phyloP scores from a whole-genome alignment of 2,329 filamentous ascomycete genomes.

The Diaporthe aspalathi region DNA sequence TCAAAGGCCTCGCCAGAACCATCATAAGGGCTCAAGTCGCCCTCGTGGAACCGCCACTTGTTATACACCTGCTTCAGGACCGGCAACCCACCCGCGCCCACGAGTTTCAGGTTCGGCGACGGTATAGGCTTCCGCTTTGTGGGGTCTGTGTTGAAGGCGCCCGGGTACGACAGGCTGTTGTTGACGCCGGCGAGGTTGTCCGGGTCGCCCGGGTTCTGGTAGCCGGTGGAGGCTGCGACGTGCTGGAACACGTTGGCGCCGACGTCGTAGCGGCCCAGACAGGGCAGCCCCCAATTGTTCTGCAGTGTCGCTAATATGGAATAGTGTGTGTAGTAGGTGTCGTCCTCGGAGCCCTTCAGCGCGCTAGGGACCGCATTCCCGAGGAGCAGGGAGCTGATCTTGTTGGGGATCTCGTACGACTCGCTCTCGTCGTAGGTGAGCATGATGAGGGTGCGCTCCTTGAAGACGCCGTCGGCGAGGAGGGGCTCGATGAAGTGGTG shows the following conservation, averaged over 20 bases:
- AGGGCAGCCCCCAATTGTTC: slow-evolving; percentile 56
- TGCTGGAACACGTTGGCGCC: slow-evolving; percentile 47
- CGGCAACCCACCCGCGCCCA: slow-evolving; percentile 56
- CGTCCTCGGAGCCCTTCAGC: slow-evolving; percentile 62
- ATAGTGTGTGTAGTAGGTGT: slow-evolving; percentile 61
- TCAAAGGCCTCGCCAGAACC: slow-evolving; percentile 57
- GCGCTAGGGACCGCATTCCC: slow-evolving; percentile 62
- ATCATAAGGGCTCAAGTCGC: slow-evolving; percentile 56
- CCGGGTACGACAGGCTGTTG: slow-evolving; percentile 57
- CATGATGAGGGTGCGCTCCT: slow-evolving; percentile 64
- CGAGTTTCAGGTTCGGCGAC: slow-evolving; percentile 55
- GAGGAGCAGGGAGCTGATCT: slow-evolving; percentile 64
- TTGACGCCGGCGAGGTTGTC: slow-evolving; percentile 49
- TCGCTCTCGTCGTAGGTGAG: slow-evolving; percentile 70
- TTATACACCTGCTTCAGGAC: slow-evolving; percentile 50
- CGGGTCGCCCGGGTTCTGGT: slow-evolving; percentile 49
- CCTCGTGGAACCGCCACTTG: slow-evolving; percentile 47
- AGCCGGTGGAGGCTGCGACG: slow-evolving; percentile 42
- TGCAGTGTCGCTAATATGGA: slow-evolving; percentile 55
- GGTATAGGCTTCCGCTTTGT: slow-evolving; percentile 49
- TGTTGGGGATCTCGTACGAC: slow-evolving; percentile 63
- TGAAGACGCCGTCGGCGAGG: slow-evolving; percentile 61
- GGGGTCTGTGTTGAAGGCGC: slow-evolving; percentile 52
- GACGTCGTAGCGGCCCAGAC: slow-evolving; percentile 57
- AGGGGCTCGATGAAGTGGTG: slow-evolving; percentile 65